Base-by-base conservation (phyloP, 129 eudicot genomes). In the Ambrosia artemisiifolia region DNA sequence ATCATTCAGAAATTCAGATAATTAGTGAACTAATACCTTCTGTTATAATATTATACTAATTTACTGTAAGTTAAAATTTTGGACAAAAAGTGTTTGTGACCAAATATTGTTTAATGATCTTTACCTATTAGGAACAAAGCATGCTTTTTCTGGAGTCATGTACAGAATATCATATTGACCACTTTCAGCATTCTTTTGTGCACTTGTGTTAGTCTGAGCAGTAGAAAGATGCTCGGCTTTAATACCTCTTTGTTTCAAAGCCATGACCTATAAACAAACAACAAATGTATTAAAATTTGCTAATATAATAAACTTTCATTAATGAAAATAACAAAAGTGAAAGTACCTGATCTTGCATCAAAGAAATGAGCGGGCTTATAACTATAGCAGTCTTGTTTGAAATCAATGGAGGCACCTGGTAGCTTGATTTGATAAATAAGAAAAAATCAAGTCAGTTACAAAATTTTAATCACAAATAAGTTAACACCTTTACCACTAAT, bases 111-210 rank as follows among this genome's bases (percentile, higher is more conserved):
- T 64, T 63, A 33, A 12, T 40, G 67, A 67, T 51, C 30, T 17
- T 54, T 79, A 92, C 98, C 98, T 92, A 56, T 51, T 62, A 19
- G 91, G 66, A 70, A 87, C 77, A 74, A 59, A 6, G 61, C 89
- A 92, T 20, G 98, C 98, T 71, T 89, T 92, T 72, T 92, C 98
- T 7, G 98, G 98, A 48, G 96, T 92, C 98, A 89, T 85, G 76
- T 88, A 92, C 67, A 92, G 53, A 76, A 92, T 80, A 42, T 83
- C 83, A 67, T 83, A 92, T 40, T 55, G 64, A 59, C 98, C 98
- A 18, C 83, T 69, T 66, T 85, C 95, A 33, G 98, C 96, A 53
- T 83, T 87, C 63, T 46, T 51, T 33, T 83, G 89, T 56, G 81
- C 96, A 70, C 56, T 83, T 9, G 74, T 33, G 81, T 89, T 83